Percentiles rank a stretch among this genome's conserved stretches.
These are phyloP conservation scores for Ogataea paradorogensis DNA, from an alignment of 805 yeast species.

Conservation along the genomic window DNA sequence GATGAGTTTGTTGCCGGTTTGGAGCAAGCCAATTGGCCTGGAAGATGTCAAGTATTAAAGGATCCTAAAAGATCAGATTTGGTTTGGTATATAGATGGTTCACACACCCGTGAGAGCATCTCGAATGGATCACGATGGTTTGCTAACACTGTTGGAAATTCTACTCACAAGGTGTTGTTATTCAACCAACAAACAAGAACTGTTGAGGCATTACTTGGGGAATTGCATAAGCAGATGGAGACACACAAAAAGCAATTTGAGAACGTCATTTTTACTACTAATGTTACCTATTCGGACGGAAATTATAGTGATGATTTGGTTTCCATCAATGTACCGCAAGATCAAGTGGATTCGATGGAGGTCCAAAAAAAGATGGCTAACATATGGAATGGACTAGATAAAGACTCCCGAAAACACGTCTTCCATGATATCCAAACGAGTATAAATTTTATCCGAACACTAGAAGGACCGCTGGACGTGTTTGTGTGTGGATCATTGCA, in stretches of 20 bases:
- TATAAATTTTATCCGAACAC: constrained; percentile 48
- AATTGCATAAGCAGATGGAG: constrained; percentile 45
- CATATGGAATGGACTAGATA: constrained; percentile 61
- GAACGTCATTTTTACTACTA: constrained; percentile 82
- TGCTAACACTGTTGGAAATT: constrained; percentile 31
- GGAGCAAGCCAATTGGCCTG: constrained; percentile 81
- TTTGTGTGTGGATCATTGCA: constrained; percentile 94
- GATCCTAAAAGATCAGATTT: constrained; percentile 40
- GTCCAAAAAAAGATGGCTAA: constrained; percentile 76
- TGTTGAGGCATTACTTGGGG: constrained; percentile 58
- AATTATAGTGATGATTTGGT: constrained; percentile 76
- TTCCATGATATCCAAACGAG: constrained; percentile 76
- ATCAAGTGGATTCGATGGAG: constrained; percentile 70
- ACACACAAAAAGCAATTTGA: constrained; percentile 51
- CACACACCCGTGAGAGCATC: constrained; percentile 89
- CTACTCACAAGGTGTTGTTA: constrained; percentile 48
- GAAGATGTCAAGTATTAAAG: constrained; percentile 77
- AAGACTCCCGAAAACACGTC: constrained; percentile 42
- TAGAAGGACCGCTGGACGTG: constrained; percentile 57
- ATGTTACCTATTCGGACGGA: constrained; percentile 87
- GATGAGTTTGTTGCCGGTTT: constrained; percentile 56
- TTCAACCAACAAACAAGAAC: constrained; percentile 97
- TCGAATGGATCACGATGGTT: constrained; percentile 85
- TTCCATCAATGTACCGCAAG: constrained; percentile 79
- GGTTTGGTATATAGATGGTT: constrained; percentile 92